phyloP scores from a whole-genome alignment of 192 early-diverging fungal species.

The Gryganskiella cystojenkinii region DNA sequence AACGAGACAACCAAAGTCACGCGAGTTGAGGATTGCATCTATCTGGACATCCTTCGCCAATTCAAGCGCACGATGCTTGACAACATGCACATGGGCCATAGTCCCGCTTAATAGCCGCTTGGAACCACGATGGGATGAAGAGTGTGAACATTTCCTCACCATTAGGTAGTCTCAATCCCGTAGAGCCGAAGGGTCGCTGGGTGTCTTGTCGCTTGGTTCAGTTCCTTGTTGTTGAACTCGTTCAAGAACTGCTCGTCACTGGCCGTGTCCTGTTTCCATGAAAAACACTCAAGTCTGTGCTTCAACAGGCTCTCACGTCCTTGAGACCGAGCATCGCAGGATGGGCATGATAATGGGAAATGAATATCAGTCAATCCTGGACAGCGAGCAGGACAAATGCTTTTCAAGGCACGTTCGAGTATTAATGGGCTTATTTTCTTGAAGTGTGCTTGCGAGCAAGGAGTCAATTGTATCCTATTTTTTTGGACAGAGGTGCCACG shows the following conservation, averaged over 20 bases:
- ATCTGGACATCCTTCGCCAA: neutral
- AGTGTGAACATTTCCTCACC: neutral
- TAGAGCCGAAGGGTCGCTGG: neutral
- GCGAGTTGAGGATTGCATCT: conserved; percentile 2
- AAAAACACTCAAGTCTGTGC: neutral
- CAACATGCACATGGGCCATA: neutral
- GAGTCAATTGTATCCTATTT: too few species aligned
- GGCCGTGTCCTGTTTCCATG: conserved; percentile 1
- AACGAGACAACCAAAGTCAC: neutral
- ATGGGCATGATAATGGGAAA: neutral
- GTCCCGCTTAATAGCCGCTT: neutral
- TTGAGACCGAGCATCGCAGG: neutral
- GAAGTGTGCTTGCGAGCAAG: too few species aligned
- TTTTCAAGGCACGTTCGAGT: neutral
- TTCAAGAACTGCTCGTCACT: neutral
- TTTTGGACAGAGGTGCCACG: too few species aligned
- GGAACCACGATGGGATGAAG: neutral
- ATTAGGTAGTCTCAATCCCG: neutral
- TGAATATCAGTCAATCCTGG: neutral
- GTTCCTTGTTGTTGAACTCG: conserved; percentile 12
- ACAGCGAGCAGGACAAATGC: neutral
- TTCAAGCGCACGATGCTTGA: neutral
- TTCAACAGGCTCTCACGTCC: neutral
- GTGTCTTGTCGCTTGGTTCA: conserved; percentile 7
- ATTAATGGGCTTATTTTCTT: neutral